phyloP scores from a whole-genome alignment of 208 protist genomes.

The Endotrypanum monterogeii region DNA sequence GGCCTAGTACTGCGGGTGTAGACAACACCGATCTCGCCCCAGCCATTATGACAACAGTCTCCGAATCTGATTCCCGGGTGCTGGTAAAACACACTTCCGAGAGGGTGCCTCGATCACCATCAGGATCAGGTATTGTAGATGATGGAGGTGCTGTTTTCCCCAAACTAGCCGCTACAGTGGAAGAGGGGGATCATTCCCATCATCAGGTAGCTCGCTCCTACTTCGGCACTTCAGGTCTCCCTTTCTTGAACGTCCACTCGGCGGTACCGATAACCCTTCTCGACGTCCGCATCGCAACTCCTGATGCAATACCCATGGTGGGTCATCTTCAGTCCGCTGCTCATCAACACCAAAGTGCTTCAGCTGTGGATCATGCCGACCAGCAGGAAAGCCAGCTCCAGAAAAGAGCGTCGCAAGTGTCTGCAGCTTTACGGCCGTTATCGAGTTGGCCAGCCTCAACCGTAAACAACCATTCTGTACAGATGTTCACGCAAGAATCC shows the following conservation, averaged over 20 bases:
- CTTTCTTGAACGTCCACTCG: slow-evolving; percentile 1
- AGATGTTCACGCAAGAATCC: slow-evolving; percentile 2
- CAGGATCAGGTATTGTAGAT: neutral
- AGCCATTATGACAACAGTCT: neutral
- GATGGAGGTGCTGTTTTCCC: neutral
- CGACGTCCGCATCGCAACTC: slow-evolving; percentile 12
- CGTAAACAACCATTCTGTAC: slow-evolving; percentile 4
- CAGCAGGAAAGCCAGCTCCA: neutral
- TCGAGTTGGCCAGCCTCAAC: neutral
- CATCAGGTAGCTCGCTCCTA: neutral
- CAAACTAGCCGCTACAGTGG: neutral
- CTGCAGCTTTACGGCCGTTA: neutral
- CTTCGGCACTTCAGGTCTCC: neutral
- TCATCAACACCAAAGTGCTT: neutral
- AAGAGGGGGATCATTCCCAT: neutral
- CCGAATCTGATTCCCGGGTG: neutral
- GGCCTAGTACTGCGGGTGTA: neutral
- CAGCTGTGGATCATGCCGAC: neutral
- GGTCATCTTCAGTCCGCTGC: neutral
- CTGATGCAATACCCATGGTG: neutral
- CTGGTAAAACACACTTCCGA: neutral
- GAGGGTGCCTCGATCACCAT: neutral
- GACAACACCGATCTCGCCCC: neutral
- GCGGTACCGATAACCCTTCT: slow-evolving; percentile 16
- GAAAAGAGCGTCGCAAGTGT: neutral